These are phyloP conservation scores for Macadamia integrifolia DNA, from an alignment of 164 flowering plant genomes.

Conservation along the genomic window DNA sequence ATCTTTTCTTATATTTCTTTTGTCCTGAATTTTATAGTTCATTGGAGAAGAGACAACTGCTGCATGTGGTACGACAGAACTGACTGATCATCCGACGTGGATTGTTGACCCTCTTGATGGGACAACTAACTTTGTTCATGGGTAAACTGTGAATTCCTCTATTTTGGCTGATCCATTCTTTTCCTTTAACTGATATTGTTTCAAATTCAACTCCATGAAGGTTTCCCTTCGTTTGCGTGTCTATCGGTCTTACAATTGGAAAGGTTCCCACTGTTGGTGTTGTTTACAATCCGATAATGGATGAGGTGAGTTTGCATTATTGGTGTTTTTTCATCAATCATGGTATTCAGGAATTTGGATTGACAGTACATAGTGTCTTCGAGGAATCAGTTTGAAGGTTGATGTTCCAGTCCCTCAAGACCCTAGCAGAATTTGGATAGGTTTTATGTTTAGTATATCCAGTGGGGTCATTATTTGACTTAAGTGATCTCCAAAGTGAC, in stretches of 20 bases:
- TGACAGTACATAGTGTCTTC: neutral
- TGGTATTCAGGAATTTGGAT: neutral
- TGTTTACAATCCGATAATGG: conserved; percentile 87
- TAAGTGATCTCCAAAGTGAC: too few species aligned
- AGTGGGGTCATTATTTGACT: too few species aligned
- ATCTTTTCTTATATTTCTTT: neutral
- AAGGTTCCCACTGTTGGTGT: conserved; percentile 86
- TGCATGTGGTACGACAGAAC: conserved; percentile 61
- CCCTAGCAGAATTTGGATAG: neutral
- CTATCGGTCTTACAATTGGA: conserved; percentile 88
- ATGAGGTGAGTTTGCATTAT: conserved; percentile 55
- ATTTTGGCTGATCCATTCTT: neutral
- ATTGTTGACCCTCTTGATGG: conserved; percentile 98
- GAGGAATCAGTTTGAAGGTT: neutral
- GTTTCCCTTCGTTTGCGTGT: conserved; percentile 91
- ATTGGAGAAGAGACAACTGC: conserved; percentile 98
- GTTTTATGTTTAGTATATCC: neutral
- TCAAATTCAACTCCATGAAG: conserved; percentile 29
- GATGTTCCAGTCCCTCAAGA: neutral
- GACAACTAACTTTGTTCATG: conserved; percentile 96
- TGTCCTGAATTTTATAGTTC: conserved; percentile 39
- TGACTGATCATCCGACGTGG: conserved; percentile 95
- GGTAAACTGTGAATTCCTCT: conserved; percentile 34
- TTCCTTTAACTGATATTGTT: neutral
- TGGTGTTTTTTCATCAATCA: neutral